phyloP scores from a whole-genome alignment of 2,329 filamentous ascomycete genomes.

The Paraphaeosphaeria sporulosa region DNA sequence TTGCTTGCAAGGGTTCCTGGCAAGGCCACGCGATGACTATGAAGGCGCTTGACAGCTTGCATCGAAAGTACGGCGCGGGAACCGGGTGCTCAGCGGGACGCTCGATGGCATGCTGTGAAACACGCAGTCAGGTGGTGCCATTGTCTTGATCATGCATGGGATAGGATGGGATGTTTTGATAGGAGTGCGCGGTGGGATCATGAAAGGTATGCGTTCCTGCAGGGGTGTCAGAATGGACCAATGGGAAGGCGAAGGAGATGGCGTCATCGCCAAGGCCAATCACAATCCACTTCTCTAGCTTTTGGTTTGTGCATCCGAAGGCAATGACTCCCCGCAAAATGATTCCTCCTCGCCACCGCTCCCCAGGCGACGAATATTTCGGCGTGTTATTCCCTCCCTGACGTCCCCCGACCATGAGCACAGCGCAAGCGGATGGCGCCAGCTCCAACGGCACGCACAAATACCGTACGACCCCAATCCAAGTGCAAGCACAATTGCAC shows the following conservation, averaged over 20 bases:
- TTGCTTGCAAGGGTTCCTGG: not conserved
- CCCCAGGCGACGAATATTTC: constrained; percentile 21
- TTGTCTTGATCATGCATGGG: too few species aligned
- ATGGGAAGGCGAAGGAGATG: constrained; percentile 21
- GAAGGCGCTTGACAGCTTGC: too few species aligned
- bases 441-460: constrained; percentile 32
- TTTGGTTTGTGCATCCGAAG: constrained; percentile 17
- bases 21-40: too few species aligned
- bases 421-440: constrained; percentile 16
- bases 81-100: too few species aligned
- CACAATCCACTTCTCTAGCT: constrained; percentile 26
- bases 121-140: too few species aligned
- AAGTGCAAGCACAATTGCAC: not conserved
- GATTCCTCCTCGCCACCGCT: constrained; percentile 21
- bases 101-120: too few species aligned
- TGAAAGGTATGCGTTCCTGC: not conserved
- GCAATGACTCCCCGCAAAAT: constrained; percentile 38
- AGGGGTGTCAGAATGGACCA: too few species aligned
- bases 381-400: constrained; percentile 17
- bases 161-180: too few species aligned
- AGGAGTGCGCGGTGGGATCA: too few species aligned
- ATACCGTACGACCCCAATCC: constrained; percentile 29
- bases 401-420: constrained; percentile 26
- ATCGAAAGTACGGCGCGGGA: too few species aligned
- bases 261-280: constrained; percentile 41